Conservation (phyloP, 257 asterid genomes). For the Capsicum chinense region DNA sequence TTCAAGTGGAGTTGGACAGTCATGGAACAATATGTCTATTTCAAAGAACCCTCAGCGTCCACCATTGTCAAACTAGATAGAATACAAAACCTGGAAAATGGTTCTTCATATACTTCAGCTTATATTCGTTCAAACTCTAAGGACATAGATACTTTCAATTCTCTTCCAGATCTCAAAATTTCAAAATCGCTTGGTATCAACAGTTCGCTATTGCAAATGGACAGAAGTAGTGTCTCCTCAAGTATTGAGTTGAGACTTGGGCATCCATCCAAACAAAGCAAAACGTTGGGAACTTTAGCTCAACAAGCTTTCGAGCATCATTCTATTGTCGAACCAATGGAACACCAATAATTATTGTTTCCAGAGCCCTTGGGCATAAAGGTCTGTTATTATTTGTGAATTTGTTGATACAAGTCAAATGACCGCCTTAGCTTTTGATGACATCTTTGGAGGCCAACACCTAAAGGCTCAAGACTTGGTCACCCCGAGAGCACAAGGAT, state of each 20-base stretch:
- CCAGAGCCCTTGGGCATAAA: slow-evolving; percentile 40
- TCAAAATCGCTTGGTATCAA: slow-evolving; percentile 35
- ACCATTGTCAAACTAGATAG: slow-evolving; percentile 38
- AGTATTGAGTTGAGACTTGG: slow-evolving; percentile 60
- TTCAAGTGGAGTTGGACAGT: slow-evolving; percentile 43
- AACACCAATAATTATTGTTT: slow-evolving; percentile 32
- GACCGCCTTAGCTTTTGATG: too few species aligned
- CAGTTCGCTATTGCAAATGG: slow-evolving; percentile 23
- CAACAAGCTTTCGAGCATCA: slow-evolving; percentile 33
- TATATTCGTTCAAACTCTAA: slow-evolving; percentile 34
- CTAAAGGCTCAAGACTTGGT: too few species aligned
- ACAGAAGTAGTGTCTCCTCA: slow-evolving; percentile 48
- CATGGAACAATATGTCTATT: slow-evolving; percentile 24
- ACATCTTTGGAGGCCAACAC: too few species aligned
- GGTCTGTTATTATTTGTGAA: slow-evolving; percentile 34
- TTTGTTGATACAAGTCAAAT: neutral
- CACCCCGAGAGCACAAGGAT: too few species aligned
- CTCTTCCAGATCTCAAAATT: slow-evolving; percentile 39
- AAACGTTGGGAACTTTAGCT: slow-evolving; percentile 39
- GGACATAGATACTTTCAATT: slow-evolving; percentile 37
- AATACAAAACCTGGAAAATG: slow-evolving; percentile 36
- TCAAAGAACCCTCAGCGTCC: slow-evolving; percentile 37
- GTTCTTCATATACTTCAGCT: slow-evolving; percentile 39
- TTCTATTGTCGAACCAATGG: slow-evolving; percentile 32
- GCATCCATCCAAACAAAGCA: slow-evolving; percentile 50